These are phyloP conservation scores for Penicillium roqueforti DNA, from an alignment of 495 filamentous ascomycete genomes.

Conservation along the genomic window DNA sequence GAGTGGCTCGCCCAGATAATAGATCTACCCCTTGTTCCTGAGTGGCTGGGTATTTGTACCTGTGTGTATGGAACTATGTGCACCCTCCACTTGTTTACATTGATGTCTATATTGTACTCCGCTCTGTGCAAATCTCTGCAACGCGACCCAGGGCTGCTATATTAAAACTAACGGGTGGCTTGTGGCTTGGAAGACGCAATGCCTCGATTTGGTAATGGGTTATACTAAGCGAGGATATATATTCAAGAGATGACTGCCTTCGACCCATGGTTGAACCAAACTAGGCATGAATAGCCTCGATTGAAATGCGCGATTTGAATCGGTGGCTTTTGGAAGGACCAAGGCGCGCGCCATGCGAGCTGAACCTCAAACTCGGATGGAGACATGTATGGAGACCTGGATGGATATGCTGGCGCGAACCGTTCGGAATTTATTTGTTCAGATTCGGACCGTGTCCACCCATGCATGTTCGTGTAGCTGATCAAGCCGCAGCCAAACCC, in stretches of 20 bases:
- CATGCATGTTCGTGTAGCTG: not conserved
- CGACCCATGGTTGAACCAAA: not conserved
- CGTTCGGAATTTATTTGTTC: not conserved
- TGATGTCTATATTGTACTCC: not conserved
- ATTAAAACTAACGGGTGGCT: not conserved
- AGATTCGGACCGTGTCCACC: conserved; percentile 6
- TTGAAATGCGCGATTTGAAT: not conserved
- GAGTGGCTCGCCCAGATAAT: conserved; percentile 12
- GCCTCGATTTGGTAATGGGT: not conserved
- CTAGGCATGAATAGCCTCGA: not conserved
- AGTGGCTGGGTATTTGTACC: not conserved
- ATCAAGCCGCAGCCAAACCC: not conserved
- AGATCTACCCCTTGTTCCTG: conserved; percentile 20
- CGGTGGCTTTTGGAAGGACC: not conserved
- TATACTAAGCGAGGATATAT: not conserved
- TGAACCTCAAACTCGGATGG: not conserved
- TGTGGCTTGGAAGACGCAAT: too few species aligned
- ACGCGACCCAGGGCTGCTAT: not conserved
- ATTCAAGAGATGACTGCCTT: not conserved
- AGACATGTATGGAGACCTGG: too few species aligned
- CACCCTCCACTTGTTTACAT: not conserved
- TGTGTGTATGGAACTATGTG: too few species aligned
- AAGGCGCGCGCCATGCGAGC: not conserved
- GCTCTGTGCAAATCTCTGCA: not conserved
- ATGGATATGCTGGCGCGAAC: too few species aligned